Conservation (phyloP, 345 rosid species). For the Noccaea caerulescens region DNA sequence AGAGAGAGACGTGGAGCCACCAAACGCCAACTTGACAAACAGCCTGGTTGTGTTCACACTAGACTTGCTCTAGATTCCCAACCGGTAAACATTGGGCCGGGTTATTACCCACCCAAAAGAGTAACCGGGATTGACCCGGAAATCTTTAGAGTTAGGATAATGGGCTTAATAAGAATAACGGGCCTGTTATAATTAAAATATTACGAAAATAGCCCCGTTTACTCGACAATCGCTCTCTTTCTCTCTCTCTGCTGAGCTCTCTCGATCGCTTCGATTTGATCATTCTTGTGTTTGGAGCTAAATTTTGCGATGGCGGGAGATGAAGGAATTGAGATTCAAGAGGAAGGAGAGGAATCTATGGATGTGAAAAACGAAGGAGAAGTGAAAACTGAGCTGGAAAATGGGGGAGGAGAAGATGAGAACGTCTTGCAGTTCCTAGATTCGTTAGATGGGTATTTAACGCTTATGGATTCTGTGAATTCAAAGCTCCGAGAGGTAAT, state of each 20-base stretch:
- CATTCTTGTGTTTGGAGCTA: constrained; percentile 10
- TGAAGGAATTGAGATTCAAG: constrained; percentile 38
- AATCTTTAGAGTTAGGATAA: neutral
- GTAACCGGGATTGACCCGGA: neutral
- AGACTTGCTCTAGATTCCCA: neutral
- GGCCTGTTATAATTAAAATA: neutral
- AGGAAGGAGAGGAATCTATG: constrained; percentile 35
- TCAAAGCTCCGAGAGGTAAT: constrained; percentile 78
- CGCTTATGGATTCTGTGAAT: constrained; percentile 63
- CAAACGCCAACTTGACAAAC: constrained; percentile 46
- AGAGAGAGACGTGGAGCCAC: constrained; percentile 44
- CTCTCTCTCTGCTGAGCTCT: constrained; percentile 8
- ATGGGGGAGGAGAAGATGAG: constrained; percentile 46
- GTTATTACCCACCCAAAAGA: constrained; percentile 8
- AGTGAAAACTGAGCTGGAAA: constrained; percentile 13
- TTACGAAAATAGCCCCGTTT: constrained; percentile 25
- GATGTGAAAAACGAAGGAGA: constrained; percentile 3
- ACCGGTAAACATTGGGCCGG: neutral
- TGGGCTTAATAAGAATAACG: constrained; percentile 8
- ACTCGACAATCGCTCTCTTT: neutral
- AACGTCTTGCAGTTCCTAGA: constrained; percentile 68
- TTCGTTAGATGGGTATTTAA: constrained; percentile 70
- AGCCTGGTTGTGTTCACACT: constrained; percentile 40
- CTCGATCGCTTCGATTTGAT: constrained; percentile 26
- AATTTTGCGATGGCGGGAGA: constrained; percentile 34